These are phyloP conservation scores for Wickerhamomyces sydowiorum DNA, from an alignment of 805 yeast genomes.

Conservation along the genomic window DNA sequence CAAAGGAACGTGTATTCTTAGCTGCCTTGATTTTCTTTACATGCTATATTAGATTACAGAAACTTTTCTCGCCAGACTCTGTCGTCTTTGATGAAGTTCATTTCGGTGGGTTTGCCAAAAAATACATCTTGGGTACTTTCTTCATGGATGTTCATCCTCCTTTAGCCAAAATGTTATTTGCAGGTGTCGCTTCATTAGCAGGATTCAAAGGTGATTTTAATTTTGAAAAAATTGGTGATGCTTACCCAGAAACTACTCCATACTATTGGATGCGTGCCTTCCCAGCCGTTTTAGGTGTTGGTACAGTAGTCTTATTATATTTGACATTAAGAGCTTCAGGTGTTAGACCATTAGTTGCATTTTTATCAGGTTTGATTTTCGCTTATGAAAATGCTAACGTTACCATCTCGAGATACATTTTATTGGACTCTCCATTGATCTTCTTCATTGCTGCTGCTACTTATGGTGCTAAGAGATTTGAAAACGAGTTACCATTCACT, in stretches of 20 bases:
- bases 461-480: conserved; percentile 61
- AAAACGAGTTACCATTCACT: conserved; percentile 57
- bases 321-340: conserved; percentile 70
- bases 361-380: conserved; percentile 49
- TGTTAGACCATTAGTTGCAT: conserved; percentile 57
- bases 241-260: conserved; percentile 52
- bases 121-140: conserved; percentile 60
- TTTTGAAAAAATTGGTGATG: conserved; percentile 62
- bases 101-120: conserved; percentile 93
- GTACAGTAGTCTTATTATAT: conserved; percentile 59
- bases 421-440: conserved; percentile 70
- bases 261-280: conserved; percentile 64
- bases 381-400: conserved; percentile 61
- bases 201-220: conserved; percentile 70
- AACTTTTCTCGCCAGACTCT: conserved; percentile 63
- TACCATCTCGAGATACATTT: conserved; percentile 69
- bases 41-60: conserved; percentile 50
- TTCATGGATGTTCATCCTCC: conserved; percentile 83
- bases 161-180: conserved; percentile 68
- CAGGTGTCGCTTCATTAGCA: conserved; percentile 59
- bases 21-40: conserved; percentile 46
- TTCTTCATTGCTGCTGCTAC: conserved; percentile 72
- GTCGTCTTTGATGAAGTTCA: conserved; percentile 93
- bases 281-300: conserved; percentile 64
- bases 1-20: conserved; percentile 36